Conservation (phyloP, 2,329 filamentous ascomycete genomes). For the Fusarium sp. region DNA sequence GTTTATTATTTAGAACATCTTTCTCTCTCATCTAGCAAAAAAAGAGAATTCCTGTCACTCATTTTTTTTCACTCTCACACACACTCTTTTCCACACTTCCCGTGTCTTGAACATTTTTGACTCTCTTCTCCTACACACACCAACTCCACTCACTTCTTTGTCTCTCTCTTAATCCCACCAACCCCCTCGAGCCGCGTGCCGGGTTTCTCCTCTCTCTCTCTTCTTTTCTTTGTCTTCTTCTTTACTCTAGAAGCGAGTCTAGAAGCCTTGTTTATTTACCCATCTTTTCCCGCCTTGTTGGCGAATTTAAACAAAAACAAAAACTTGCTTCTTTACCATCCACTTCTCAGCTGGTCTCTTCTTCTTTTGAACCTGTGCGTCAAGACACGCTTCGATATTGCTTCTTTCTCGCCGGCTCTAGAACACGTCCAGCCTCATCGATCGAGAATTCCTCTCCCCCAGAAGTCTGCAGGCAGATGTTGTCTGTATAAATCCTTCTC, state of each 20-base stretch:
- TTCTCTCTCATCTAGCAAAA: background rate
- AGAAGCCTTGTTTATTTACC: background rate
- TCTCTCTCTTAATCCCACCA: conserved; percentile 10
- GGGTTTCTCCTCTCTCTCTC: conserved; percentile 23
- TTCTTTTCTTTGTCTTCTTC: conserved; percentile 3
- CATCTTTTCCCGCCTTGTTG: conserved; percentile 3
- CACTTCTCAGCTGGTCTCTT: conserved; percentile 10
- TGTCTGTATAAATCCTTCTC: background rate
- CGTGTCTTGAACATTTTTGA: background rate
- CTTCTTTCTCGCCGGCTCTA: conserved; percentile 15
- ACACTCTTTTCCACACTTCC: background rate
- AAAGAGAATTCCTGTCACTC: conserved; percentile 22
- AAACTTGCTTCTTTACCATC: conserved; percentile 8
- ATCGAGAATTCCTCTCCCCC: background rate
- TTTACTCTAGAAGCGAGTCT: conserved; percentile 5
- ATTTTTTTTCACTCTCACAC: background rate
- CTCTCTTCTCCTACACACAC: background rate
- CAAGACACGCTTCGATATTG: background rate
- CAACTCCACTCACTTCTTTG: conserved; percentile 3
- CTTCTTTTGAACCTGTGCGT: background rate
- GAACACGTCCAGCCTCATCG: conserved; percentile 9
- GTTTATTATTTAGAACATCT: background rate
- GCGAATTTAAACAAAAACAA: conserved; percentile 6
- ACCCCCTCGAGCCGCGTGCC: conserved; percentile 1
- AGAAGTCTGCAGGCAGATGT: no score